Conservation (phyloP, 2,329 filamentous ascomycete species). For the Exophiala alcalophila region DNA sequence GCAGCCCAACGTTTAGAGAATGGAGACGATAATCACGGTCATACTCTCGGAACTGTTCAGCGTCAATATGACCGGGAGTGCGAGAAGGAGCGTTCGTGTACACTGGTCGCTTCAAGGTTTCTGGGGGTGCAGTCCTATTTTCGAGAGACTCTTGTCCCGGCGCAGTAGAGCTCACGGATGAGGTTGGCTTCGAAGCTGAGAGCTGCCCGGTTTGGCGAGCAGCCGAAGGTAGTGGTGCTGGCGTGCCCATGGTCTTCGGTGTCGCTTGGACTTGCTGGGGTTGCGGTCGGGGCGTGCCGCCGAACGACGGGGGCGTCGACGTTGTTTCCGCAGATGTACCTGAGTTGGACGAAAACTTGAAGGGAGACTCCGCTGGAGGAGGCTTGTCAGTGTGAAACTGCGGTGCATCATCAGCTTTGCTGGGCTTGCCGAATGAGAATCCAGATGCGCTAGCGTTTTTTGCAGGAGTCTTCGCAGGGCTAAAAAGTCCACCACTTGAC, state of each 20-base stretch:
- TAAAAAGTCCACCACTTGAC: constrained; percentile 14
- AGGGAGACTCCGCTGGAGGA: no score
- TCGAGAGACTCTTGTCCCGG: constrained; percentile 3
- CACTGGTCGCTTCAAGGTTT: constrained; percentile 20
- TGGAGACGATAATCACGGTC: constrained; percentile 35
- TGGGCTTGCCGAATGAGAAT: constrained; percentile 9
- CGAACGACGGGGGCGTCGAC: constrained; percentile 5
- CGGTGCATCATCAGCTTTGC: constrained; percentile 4
- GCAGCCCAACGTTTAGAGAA: constrained; percentile 37
- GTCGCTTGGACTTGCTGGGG: constrained; percentile 3
- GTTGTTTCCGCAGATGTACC: constrained; percentile 4
- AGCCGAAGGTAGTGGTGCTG: not conserved
- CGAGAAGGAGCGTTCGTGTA: constrained; percentile 27
- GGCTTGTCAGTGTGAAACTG: no score
- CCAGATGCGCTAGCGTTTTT: constrained; percentile 1
- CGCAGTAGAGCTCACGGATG: constrained; percentile 1
- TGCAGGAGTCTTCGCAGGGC: constrained; percentile 9
- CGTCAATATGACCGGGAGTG: constrained; percentile 24
- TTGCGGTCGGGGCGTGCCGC: constrained; percentile 1
- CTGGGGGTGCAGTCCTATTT: not conserved
- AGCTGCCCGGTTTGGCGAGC: not conserved
- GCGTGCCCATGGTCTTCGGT: not conserved
- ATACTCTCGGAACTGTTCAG: constrained; percentile 28
- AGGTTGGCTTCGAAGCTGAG: constrained; percentile 8
- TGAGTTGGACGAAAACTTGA: no score